Evolutionary conservation across 1,284 basidiomycete species (phyloP), one percentile per base, ranked within the genome.

Genomic region (Ustilago curta): DNA sequence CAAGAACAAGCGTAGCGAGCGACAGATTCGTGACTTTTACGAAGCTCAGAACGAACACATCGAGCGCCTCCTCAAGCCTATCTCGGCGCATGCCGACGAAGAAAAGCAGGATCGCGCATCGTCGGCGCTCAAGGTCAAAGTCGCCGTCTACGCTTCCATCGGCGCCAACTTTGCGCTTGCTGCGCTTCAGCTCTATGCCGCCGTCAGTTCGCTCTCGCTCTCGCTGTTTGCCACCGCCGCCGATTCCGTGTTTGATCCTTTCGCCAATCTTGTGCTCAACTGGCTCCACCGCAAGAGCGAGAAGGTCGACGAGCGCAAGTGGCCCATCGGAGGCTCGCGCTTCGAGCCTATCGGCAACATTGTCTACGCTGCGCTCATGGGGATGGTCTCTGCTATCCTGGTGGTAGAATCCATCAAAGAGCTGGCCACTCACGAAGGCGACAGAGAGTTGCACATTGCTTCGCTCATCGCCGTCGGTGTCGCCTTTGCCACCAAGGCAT

Each of bases 301-400:
- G 11, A 88, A 82, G 21, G 88, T 95, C 62, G 94, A 97, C 81
- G 80, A 77, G 53, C 92, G 91, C 84, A 93, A 93, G 79, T 97
- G 94, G 93, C 94, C 94, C 8, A 92, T 94, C 14, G 92, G 94
- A 54, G 95, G 95, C 27, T 89, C 91, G n/a, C 89, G 94, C 51
- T 88, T 96, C 48, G 93, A 95, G 85, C 73, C 77, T 35, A 85
- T 85, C 68, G 94, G 94, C 40, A 95, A 96, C 80, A 91, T 95
- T 70, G 87, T 70, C 75, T 74, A 82, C 57, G 73, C 78, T 35
- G 70, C 69, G 76, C 91, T 93, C 44, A 95, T 95, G 93, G 89
- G 89, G 59, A 89, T 91, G 12, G 93, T 94, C 69, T 94, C 93
- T 81, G 85, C 94, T 25, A 90, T 95, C 52, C 90, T 95, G 74